Percentiles rank a stretch among this genome's conserved stretches.
These are phyloP conservation scores for Debaryomyces subglobosus DNA, from an alignment of 1,139 yeast genomes.

Conservation along the genomic window DNA sequence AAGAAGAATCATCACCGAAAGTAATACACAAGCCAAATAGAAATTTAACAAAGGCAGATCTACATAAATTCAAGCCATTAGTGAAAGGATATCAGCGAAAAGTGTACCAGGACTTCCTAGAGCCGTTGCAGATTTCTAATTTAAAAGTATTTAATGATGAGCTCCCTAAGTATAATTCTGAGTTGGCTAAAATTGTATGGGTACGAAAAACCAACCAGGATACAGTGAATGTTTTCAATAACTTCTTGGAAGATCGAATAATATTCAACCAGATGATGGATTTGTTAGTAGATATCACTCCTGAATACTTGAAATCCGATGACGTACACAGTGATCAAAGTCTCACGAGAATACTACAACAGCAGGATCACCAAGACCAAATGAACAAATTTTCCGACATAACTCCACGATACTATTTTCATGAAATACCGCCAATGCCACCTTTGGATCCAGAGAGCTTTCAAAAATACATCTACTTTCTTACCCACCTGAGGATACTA, in stretches of 20 bases:
- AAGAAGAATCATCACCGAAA: constrained; percentile 2
- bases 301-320: constrained; percentile 26
- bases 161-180: constrained; percentile 24
- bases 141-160: constrained; percentile 35
- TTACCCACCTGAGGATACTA: constrained; percentile 39
- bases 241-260: constrained; percentile 31
- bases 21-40: constrained; percentile 9
- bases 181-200: constrained; percentile 33
- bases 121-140: constrained; percentile 39
- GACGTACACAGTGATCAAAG: constrained; percentile 11
- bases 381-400: constrained; percentile 14
- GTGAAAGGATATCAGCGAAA: constrained; percentile 25
- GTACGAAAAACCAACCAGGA: constrained; percentile 19
- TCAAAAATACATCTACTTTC: constrained; percentile 37
- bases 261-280: constrained; percentile 37
- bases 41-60: constrained; percentile 14
- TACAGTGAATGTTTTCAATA: constrained; percentile 24
- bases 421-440: constrained; percentile 42
- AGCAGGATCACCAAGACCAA: constrained; percentile 16
- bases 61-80: constrained; percentile 16
- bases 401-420: constrained; percentile 28
- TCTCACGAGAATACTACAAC: constrained; percentile 16
- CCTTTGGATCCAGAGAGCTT: constrained; percentile 34
- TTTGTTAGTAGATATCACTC: constrained; percentile 36
- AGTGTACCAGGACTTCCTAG: constrained; percentile 37